These are phyloP conservation scores for Lipomyces sp. DNA, from an alignment of 805 yeast genomes.

Conservation along the genomic window DNA sequence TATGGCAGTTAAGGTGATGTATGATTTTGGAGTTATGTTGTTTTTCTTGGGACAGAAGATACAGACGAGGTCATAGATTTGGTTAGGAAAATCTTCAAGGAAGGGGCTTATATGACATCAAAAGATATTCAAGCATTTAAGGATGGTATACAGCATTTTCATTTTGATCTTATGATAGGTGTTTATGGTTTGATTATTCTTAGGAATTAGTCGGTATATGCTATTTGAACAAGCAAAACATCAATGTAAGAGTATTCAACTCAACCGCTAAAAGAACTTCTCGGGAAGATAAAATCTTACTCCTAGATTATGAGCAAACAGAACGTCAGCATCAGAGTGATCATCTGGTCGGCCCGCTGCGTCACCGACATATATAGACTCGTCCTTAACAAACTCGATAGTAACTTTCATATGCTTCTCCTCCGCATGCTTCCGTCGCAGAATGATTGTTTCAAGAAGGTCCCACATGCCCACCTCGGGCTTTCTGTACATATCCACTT, in stretches of 20 bases:
- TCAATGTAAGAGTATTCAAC: no score
- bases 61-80: background rate
- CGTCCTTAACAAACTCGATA: conserved; percentile 41
- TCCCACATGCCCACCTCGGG: conserved; percentile 80
- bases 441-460: no score
- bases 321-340: conserved; percentile 73
- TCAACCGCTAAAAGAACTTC: conserved; percentile 58
- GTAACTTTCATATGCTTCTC: conserved; percentile 3
- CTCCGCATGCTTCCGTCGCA: conserved; percentile 32
- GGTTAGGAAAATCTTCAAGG: no score
- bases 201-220: no score
- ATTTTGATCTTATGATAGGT: no score
- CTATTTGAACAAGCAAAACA: no score
- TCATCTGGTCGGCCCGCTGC: conserved; percentile 86
- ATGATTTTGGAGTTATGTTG: conserved; percentile 33
- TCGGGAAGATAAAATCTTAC: conserved; percentile 70
- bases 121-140: no score
- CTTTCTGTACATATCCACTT: conserved; percentile 47
- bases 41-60: conserved; percentile 1
- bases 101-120: no score
- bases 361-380: conserved; percentile 81
- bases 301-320: conserved; percentile 60
- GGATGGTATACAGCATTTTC: no score
- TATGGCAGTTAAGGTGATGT: conserved; percentile 36
- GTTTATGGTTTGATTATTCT: no score